Conservation (phyloP, 2,329 filamentous ascomycete genomes). For the Aspergillus eucalypticola region DNA sequence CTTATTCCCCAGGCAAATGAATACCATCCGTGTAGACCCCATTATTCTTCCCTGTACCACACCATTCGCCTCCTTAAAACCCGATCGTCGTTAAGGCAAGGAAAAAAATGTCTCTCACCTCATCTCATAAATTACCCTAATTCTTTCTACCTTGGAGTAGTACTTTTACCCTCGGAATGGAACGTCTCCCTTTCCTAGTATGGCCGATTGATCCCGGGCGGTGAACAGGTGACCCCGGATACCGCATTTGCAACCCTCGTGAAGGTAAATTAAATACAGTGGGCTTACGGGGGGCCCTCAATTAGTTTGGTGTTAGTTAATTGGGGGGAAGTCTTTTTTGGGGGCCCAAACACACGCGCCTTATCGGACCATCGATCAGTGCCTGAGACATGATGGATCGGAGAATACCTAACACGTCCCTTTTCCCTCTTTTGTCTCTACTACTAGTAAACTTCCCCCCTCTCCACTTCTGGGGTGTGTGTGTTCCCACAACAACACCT, state of each 20-base stretch:
- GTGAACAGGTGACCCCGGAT: conserved; percentile 3
- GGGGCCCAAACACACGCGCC: conserved; percentile 2
- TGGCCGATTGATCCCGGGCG: conserved; percentile 1
- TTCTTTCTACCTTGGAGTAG: background rate
- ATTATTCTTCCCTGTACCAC: background rate
- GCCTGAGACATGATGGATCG: conserved; percentile 2
- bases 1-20: background rate
- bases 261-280: conserved; percentile 3
- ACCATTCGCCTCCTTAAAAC: background rate
- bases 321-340: background rate
- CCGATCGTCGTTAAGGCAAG: too few relatives aligned
- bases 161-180: background rate
- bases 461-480: background rate
- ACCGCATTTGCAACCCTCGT: background rate
- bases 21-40: background rate
- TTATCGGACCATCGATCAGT: conserved; percentile 5
- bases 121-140: background rate
- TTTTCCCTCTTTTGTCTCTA: too few relatives aligned
- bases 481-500: background rate
- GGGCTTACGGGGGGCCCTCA: conserved; percentile 1
- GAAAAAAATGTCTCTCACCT: background rate
- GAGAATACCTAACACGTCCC: background rate
- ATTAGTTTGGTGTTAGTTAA: background rate
- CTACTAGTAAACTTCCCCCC: too few relatives aligned
- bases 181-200: background rate